Base-by-base conservation (phyloP, 441 rosid genomes). In the Geranium incanum region DNA sequence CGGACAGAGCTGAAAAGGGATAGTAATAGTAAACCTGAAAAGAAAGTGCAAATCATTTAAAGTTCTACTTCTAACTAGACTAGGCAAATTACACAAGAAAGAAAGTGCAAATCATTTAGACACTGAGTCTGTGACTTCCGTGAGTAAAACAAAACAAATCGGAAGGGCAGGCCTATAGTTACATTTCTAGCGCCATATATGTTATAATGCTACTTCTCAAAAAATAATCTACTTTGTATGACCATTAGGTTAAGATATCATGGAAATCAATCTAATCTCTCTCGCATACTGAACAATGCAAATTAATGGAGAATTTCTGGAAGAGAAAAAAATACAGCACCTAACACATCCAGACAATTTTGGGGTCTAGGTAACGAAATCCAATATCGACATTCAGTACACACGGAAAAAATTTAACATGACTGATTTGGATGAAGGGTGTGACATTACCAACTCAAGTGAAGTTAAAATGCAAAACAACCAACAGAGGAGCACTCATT, bases 1-100 rank as follows among this genome's bases (percentile, higher is more conserved):
- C 97, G 70, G 92, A 84, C 70, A 91, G 77, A 41, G 94, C 96
- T 37, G 98, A 93, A 83, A 95, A 96, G 57, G 98, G 97, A 76
- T 85, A 82, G 84, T 91, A 96, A 76, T 85, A 89, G 80, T 96
- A 90, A 75, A 96, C 91, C 98, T 87, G 88, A 71, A 88, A 77
- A 43, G 13, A 68, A 55, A 48, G 65, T 19, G 79, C 37, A 50
- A 75, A 50, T 72, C 37, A 72, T 39, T 38, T 63, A 60, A 74
- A 43, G 50, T 43, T 43, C 50, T 43, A 52, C 36, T 68, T 38
- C 15, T 68, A 23, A 70, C 67, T 50, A 28, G 13, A 37, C 16
- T 55, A 65, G 68, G 59, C 60, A 5, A 74, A 36, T 41, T 43
- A 28, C 68, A 60, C 43, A 38, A 66, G 67, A 50, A n/a, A 74